A percentile compares a stretch with the other conserved stretches of the same genome.
Evolutionary conservation across 108 stramenopile genomes (phyloP).

Genomic region (Cylindrotheca closterium): DNA sequence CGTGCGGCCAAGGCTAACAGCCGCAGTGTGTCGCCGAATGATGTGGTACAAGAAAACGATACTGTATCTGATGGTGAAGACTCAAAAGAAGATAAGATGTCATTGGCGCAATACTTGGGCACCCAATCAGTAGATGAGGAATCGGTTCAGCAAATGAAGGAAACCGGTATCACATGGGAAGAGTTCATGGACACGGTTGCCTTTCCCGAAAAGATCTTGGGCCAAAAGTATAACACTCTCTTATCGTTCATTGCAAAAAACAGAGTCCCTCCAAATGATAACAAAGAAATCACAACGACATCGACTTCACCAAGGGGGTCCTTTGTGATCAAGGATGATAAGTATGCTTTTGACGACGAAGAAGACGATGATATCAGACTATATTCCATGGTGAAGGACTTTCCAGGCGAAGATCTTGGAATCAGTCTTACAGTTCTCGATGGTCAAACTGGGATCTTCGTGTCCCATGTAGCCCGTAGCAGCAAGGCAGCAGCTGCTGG

Average conservation of each 20-base stretch:
- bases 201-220: background rate
- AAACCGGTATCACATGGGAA: too few relatives aligned
- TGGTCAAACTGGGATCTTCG: background rate
- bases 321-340: background rate
- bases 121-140: too few relatives aligned
- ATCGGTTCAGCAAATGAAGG: too few relatives aligned
- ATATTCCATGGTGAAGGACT: background rate
- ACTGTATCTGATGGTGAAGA: too few relatives aligned
- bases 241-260: background rate
- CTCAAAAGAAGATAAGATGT: too few relatives aligned
- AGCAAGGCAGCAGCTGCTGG: background rate
- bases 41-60: too few relatives aligned
- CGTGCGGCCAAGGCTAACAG: too few relatives aligned
- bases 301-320: too few relatives aligned
- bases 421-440: background rate
- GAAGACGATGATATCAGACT: background rate
- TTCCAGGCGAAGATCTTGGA: background rate
- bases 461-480: background rate
- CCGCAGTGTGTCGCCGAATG: too few relatives aligned
- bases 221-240: background rate
- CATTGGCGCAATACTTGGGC: too few relatives aligned
- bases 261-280: too few relatives aligned
- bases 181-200: background rate
- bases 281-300: too few relatives aligned
- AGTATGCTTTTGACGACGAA: background rate